Evolutionary conservation across 1,284 basidiomycete species (phyloP).

Genomic region (Bjerkandera adusta): DNA sequence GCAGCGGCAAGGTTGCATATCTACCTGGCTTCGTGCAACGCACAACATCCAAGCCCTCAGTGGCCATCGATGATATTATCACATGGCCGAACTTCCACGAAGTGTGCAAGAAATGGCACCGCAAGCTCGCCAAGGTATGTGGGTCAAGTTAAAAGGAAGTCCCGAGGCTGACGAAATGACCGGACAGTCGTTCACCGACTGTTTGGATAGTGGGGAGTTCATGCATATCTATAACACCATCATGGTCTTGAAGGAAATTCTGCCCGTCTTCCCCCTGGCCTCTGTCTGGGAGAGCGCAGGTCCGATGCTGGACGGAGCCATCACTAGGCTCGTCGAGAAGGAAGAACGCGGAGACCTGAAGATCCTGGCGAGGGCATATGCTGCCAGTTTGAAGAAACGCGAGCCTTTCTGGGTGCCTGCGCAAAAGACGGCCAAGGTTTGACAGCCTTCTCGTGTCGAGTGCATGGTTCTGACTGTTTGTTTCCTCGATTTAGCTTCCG

Average conservation of each 20-base stretch:
- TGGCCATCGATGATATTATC: slow-evolving; percentile 54
- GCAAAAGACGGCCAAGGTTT: slow-evolving; percentile 20
- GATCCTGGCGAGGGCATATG: slow-evolving; percentile 78
- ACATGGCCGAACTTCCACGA: slow-evolving; percentile 71
- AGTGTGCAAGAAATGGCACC: slow-evolving; percentile 82
- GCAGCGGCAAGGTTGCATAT: slow-evolving; percentile 58
- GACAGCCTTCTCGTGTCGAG: slow-evolving; percentile 12
- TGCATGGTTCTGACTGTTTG: slow-evolving; percentile 2
- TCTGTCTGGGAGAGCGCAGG: slow-evolving; percentile 54
- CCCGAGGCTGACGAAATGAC: slow-evolving; percentile 6
- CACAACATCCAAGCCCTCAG: slow-evolving; percentile 44
- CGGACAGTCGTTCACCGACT: slow-evolving; percentile 61
- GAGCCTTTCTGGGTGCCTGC: slow-evolving; percentile 57
- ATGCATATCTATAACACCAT: slow-evolving; percentile 96
- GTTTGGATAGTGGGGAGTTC: slow-evolving; percentile 78
- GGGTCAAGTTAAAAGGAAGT: slow-evolving; percentile 1
- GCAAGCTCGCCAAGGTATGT: slow-evolving; percentile 62
- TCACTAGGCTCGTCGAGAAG: slow-evolving; percentile 67
- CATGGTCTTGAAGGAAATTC: slow-evolving; percentile 84
- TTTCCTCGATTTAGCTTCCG: slow-evolving; percentile 23
- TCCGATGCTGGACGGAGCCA: slow-evolving; percentile 55
- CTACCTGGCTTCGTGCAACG: slow-evolving; percentile 66
- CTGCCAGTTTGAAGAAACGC: slow-evolving; percentile 67
- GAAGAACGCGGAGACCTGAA: slow-evolving; percentile 84
- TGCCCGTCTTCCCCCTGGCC: slow-evolving; percentile 82